These are phyloP conservation scores for Sapria himalayana DNA, from an alignment of 345 rosid genomes.

Conservation along the genomic window DNA sequence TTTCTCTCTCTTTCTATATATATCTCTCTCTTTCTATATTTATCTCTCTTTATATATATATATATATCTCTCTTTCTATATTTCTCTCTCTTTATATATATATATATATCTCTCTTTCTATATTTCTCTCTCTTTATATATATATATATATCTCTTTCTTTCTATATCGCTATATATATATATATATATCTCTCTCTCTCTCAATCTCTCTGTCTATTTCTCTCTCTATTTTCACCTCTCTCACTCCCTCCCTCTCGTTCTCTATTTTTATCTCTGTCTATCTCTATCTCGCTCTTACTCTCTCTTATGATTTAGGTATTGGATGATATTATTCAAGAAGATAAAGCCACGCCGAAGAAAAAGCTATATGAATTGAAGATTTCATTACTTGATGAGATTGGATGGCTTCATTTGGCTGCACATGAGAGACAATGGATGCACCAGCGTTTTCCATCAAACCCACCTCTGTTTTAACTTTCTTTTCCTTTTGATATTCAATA, in stretches of 20 bases:
- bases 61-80: too few species aligned
- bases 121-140: too few species aligned
- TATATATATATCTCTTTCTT: too few species aligned
- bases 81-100: too few species aligned
- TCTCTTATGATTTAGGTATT: conserved; percentile 25
- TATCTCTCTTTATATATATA: too few species aligned
- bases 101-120: too few species aligned
- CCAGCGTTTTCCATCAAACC: conserved; percentile 54
- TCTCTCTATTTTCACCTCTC: neutral
- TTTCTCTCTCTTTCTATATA: too few species aligned
- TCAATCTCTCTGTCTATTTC: too few species aligned
- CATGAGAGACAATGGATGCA: conserved; percentile 80
- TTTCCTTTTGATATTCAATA: neutral
- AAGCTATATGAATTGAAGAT: conserved; percentile 57
- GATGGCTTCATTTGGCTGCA: conserved; percentile 49
- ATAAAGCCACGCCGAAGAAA: conserved; percentile 56
- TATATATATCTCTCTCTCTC: too few species aligned
- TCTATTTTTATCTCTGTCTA: neutral
- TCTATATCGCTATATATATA: too few species aligned
- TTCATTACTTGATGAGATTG: conserved; percentile 55
- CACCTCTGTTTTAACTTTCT: conserved; percentile 43
- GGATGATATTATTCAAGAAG: conserved; percentile 58
- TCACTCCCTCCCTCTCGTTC: neutral
- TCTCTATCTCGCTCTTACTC: neutral
- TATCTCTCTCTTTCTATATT: too few species aligned